These are phyloP conservation scores for Dentipellis fragilis DNA, from an alignment of 768 basidiomycete species.

Conservation along the genomic window DNA sequence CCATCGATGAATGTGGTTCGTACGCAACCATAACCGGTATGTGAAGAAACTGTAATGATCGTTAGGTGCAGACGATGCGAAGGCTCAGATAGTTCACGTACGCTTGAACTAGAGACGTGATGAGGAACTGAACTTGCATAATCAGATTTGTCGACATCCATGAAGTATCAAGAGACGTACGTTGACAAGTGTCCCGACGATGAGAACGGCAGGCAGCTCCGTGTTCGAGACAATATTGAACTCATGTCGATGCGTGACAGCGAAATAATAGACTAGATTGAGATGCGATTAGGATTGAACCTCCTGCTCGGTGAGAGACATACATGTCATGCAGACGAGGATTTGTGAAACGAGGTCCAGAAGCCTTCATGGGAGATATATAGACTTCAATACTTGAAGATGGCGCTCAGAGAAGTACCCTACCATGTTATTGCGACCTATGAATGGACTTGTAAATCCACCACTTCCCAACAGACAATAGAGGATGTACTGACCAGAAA, in stretches of 20 bases:
- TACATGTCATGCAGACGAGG: neutral
- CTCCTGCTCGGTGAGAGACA: neutral
- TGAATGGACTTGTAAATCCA: neutral
- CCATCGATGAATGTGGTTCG: neutral
- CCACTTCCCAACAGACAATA: neutral
- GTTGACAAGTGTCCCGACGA: neutral
- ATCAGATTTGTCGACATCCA: neutral
- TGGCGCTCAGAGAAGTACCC: neutral
- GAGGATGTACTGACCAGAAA: neutral
- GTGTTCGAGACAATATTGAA: neutral
- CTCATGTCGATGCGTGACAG: neutral
- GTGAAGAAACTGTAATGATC: neutral
- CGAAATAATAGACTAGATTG: neutral
- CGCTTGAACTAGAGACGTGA: neutral
- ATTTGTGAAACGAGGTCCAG: neutral
- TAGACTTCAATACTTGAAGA: neutral
- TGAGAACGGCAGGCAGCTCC: neutral
- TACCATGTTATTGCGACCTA: neutral
- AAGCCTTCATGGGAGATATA: neutral
- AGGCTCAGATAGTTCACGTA: neutral
- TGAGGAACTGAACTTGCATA: neutral
- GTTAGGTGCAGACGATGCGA: neutral
- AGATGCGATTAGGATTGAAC: neutral
- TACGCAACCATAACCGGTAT: neutral
- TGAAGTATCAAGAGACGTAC: neutral